Base-by-base conservation (phyloP, 768 basidiomycete genomes). In the Suillus placidus region DNA sequence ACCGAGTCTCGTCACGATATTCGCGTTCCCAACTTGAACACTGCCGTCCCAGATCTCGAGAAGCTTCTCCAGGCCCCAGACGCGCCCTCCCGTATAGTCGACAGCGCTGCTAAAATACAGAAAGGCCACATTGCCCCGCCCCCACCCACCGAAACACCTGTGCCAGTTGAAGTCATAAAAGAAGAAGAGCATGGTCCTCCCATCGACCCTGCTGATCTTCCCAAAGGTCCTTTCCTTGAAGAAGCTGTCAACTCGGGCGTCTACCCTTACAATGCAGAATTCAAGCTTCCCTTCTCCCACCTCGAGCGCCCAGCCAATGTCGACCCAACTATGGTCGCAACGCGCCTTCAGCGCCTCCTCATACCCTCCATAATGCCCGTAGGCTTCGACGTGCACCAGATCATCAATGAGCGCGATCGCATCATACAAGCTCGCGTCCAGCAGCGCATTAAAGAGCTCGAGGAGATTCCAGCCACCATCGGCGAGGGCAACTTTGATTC, bases 191-290 rank as follows among this genome's bases (percentile, higher is more conserved):
- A 81, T 13, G 77, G 81, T 14, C 67, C 79, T 8, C 74, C 82
- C 42, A 77, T 86, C 7, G 84, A 88, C 62, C 78, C 84, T 10
- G 79, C 84, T 3, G 87, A 91, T 67, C 73, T 89, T 55, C 89
- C 93, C 32, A 90, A 90, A 68, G 90, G 88, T 0, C 87, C 88
- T 6, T 89, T 88, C 77, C 81, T 92, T 35, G 94, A 97, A 67
- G 91, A 92, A 73, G 87, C 96, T 74, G 80, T 85, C 61, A 82
- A 86, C 64, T 95, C 94, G 0, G 86, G 87, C 47, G 89, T 96
- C 66, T 95, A 96, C 71, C 95, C 95, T 3, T 96, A 95, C 81
- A 97, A 97, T 75, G 90, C 95, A n/a, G n/a, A n/a, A 23, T 96
- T 88, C 74, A 84, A 86, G 35, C 87, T 95, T 71, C 95, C 95